A percentile compares a stretch with the other conserved stretches of the same genome.
phyloP scores from a whole-genome alignment of 2,329 filamentous ascomycete genomes.

The Hypoxylon sp. region DNA sequence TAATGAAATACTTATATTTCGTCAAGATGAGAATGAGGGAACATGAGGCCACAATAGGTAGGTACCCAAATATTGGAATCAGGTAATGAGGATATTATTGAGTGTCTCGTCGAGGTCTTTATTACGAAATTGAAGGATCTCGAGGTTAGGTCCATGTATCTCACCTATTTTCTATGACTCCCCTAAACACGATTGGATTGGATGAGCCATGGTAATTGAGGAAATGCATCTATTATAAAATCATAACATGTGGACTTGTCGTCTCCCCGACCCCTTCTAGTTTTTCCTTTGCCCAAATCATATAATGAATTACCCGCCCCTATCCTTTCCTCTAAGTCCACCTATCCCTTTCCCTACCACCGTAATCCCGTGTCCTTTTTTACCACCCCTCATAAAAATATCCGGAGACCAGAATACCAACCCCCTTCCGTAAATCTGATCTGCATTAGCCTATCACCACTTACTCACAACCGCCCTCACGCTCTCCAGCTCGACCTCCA shows the following conservation, averaged over 20 bases:
- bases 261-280: not conserved
- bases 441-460: constrained; percentile 33
- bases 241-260: not conserved
- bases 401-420: no score
- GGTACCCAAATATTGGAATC: no score
- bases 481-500: constrained; percentile 56
- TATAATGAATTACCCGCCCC: not conserved
- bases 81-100: no score
- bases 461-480: constrained; percentile 45
- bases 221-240: not conserved
- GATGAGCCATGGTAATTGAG: not conserved
- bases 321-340: constrained; percentile 3
- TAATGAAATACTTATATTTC: not conserved
- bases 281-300: not conserved
- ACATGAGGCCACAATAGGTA: no score
- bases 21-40: not conserved
- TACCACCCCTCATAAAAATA: not conserved
- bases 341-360: not conserved
- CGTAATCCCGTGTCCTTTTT: constrained; percentile 4
- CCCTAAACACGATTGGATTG: no score
- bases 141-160: no score
- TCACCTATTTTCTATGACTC: no score
- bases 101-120: no score
- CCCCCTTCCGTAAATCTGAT: not conserved
- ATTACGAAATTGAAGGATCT: no score